Percentiles rank a stretch among this genome's conserved stretches.
Evolutionary conservation across 1,139 yeast species (phyloP).

Genomic region (Protomyces macrosporus): DNA sequence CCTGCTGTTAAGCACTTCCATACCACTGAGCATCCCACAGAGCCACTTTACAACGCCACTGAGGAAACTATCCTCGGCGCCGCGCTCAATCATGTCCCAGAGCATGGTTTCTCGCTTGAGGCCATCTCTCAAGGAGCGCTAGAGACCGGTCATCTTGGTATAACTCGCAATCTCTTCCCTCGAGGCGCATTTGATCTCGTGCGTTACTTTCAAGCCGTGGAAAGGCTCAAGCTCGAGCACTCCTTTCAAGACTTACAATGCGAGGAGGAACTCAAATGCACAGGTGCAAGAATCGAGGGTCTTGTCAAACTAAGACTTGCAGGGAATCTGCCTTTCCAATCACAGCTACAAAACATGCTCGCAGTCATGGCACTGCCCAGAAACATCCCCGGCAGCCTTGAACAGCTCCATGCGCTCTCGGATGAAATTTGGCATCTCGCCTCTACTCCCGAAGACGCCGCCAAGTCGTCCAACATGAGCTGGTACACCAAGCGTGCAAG

Average conservation of each 20-base stretch:
- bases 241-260: slow-evolving; percentile 33
- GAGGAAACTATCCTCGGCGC: slow-evolving; percentile 44
- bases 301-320: slow-evolving; percentile 58
- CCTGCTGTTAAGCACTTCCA: slow-evolving; percentile 32
- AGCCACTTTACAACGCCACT: slow-evolving; percentile 35
- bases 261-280: slow-evolving; percentile 36
- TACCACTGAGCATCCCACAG: slow-evolving; percentile 36
- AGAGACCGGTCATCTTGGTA: slow-evolving; percentile 59
- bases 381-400: slow-evolving; percentile 49
- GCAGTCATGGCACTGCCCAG: slow-evolving; percentile 53
- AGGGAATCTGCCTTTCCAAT: slow-evolving; percentile 54
- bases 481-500: slow-evolving; percentile 89
- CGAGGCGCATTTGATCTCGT: slow-evolving; percentile 58
- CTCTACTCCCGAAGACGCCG: slow-evolving; percentile 45
- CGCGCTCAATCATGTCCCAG: slow-evolving; percentile 57
- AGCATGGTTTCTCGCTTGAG: slow-evolving; percentile 58
- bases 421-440: slow-evolving; percentile 80
- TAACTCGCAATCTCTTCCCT: slow-evolving; percentile 60
- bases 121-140: slow-evolving; percentile 61
- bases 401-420: slow-evolving; percentile 66
- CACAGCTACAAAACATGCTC: slow-evolving; percentile 45
- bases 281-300: slow-evolving; percentile 42
- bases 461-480: slow-evolving; percentile 72
- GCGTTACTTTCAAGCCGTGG: slow-evolving; percentile 57
- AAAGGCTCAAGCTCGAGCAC: slow-evolving; percentile 38